phyloP scores from a whole-genome alignment of 2,329 filamentous ascomycete species.

The Neofusicoccum sp. region DNA sequence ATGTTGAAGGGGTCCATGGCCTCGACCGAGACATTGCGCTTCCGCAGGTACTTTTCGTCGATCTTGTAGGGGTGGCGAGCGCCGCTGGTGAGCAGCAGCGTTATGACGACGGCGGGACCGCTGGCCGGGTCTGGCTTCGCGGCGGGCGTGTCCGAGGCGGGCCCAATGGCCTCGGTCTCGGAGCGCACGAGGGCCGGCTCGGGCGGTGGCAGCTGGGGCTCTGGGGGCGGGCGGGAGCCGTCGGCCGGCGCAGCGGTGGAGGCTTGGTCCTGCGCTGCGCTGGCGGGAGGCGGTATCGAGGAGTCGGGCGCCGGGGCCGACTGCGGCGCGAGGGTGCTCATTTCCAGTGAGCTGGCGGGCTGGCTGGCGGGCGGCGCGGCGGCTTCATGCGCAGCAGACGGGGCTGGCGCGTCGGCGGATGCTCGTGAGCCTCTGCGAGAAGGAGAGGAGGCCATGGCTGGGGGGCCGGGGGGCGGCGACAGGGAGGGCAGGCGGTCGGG shows the following conservation, averaged over 20 bases:
- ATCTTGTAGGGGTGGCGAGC: slow-evolving; percentile 87
- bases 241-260: slow-evolving; percentile 1
- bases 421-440: slow-evolving; percentile 17
- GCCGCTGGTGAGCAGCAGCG: slow-evolving; percentile 76
- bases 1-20: slow-evolving; percentile 81
- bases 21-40: slow-evolving; percentile 75
- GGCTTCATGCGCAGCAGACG: slow-evolving; percentile 13
- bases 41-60: slow-evolving; percentile 79
- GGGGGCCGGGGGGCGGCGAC: slow-evolving; percentile 8
- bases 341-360: slow-evolving; percentile 12
- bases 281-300: slow-evolving; percentile 17
- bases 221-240: background rate
- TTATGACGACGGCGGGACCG: slow-evolving; percentile 64
- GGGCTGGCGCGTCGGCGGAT: slow-evolving; percentile 15
- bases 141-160: slow-evolving; percentile 44
- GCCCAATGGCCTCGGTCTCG: slow-evolving; percentile 48
- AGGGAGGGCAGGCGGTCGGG: slow-evolving; percentile 15
- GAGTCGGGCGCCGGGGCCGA: slow-evolving; percentile 9
- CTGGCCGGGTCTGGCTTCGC: slow-evolving; percentile 37
- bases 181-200: slow-evolving; percentile 33
- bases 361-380: background rate
- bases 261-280: background rate
- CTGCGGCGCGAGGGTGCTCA: slow-evolving; percentile 15
- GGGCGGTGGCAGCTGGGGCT: slow-evolving; percentile 16
- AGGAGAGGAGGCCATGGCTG: slow-evolving; percentile 19